phyloP scores from a whole-genome alignment of 495 filamentous ascomycete species.

The Corynascus novoguineensis region DNA sequence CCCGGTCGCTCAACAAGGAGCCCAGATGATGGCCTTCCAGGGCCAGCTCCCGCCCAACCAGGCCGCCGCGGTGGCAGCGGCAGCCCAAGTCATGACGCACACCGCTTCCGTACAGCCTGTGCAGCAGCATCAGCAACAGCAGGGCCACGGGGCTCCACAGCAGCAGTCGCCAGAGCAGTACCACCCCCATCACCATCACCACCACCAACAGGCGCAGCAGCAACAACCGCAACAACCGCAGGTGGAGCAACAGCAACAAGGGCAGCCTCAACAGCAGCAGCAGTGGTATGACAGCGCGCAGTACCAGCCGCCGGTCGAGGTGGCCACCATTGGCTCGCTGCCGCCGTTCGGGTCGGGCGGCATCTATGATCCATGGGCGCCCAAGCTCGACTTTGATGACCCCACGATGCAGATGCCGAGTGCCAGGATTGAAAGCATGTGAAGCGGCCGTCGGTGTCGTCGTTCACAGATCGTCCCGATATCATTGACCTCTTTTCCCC shows the following conservation, averaged over 20 bases:
- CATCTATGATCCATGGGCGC: constrained; percentile 35
- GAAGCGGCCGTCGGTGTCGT: constrained; percentile 7
- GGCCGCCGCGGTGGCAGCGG: not conserved
- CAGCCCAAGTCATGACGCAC: not conserved
- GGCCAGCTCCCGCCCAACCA: constrained; percentile 21
- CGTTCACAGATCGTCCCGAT: not conserved
- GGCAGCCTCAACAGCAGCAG: constrained; percentile 26
- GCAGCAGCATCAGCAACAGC: constrained; percentile 17
- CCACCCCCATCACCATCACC: constrained; percentile 24
- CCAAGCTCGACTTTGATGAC: constrained; percentile 45
- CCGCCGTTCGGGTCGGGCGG: constrained; percentile 30
- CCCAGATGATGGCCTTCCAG: constrained; percentile 20
- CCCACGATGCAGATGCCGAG: constrained; percentile 44
- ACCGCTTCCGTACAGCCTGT: not conserved
- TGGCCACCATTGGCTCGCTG: constrained; percentile 36
- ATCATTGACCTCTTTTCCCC: not conserved
- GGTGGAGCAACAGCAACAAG: constrained; percentile 30
- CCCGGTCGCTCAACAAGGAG: constrained; percentile 31
- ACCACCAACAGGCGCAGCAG: constrained; percentile 38
- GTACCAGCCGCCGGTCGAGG: constrained; percentile 42
- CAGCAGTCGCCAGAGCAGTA: constrained; percentile 1
- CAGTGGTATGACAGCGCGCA: constrained; percentile 41
- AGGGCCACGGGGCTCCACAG: not conserved
- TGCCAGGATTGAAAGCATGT: constrained; percentile 42
- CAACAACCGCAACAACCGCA: constrained; percentile 21